Evolutionary conservation across 331 rosid species (phyloP).

Genomic region (Quercus phellos): DNA sequence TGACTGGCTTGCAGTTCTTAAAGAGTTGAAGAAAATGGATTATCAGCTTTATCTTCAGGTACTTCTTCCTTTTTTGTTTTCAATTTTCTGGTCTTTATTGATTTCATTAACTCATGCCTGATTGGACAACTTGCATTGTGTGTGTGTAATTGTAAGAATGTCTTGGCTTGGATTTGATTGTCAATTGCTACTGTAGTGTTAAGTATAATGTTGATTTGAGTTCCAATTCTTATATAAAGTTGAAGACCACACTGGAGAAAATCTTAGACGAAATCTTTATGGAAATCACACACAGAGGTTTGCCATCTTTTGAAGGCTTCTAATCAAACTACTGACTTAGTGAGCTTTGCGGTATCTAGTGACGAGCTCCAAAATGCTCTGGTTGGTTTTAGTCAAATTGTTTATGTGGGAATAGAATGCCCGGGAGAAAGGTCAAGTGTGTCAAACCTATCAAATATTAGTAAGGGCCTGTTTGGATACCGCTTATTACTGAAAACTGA

Average conservation of each 20-base stretch:
- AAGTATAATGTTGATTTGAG: neutral
- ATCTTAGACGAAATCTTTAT: neutral
- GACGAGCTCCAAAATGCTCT: neutral
- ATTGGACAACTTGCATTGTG: neutral
- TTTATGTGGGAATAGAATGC: neutral
- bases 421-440: neutral
- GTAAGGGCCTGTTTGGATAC: too few species aligned
- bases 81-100: neutral
- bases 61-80: conserved; percentile 5
- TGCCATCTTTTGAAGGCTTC: neutral
- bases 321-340: neutral
- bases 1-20: conserved; percentile 83
- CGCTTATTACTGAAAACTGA: too few species aligned
- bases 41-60: conserved; percentile 73
- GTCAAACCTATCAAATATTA: neutral
- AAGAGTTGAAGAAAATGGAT: conserved; percentile 47
- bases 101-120: neutral
- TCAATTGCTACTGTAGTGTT: neutral
- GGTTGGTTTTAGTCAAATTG: neutral
- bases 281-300: neutral
- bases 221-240: neutral
- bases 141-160: neutral
- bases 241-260: neutral
- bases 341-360: neutral
- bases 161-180: neutral